Evolutionary conservation across 169 alveolate genomes (phyloP).

Genomic region (Babesia gibsoni): DNA sequence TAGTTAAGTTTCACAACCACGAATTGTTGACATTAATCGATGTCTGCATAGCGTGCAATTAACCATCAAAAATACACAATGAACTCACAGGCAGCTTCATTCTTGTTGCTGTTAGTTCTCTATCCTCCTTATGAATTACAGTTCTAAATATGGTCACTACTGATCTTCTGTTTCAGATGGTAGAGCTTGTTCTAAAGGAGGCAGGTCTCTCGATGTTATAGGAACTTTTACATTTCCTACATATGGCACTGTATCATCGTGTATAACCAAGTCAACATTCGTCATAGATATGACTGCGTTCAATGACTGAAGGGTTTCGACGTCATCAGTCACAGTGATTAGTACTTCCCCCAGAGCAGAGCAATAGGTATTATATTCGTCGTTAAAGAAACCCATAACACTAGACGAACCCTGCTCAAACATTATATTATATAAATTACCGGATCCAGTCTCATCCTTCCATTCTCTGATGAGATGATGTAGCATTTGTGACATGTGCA

Average conservation of each 20-base stretch:
- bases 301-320: not conserved
- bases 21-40: too few species aligned
- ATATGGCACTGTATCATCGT: not conserved
- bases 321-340: not conserved
- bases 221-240: too few species aligned
- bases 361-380: not conserved
- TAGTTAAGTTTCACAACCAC: too few species aligned
- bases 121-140: too few species aligned
- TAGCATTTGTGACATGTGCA: not conserved
- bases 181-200: too few species aligned
- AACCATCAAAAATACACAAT: too few species aligned
- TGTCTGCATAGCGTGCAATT: too few species aligned
- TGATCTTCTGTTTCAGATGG: too few species aligned
- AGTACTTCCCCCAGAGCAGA: constrained; percentile 1
- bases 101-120: too few species aligned
- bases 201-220: too few species aligned
- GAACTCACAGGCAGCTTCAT: too few species aligned
- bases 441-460: not conserved
- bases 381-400: not conserved
- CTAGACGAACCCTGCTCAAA: not conserved
- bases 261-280: not conserved
- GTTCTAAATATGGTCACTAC: too few species aligned
- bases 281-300: constrained; percentile 17
- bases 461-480: not conserved
- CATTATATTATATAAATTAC: not conserved